Conservation (phyloP, 2,329 filamentous ascomycete genomes). For the Annulohypoxylon truncatum region DNA sequence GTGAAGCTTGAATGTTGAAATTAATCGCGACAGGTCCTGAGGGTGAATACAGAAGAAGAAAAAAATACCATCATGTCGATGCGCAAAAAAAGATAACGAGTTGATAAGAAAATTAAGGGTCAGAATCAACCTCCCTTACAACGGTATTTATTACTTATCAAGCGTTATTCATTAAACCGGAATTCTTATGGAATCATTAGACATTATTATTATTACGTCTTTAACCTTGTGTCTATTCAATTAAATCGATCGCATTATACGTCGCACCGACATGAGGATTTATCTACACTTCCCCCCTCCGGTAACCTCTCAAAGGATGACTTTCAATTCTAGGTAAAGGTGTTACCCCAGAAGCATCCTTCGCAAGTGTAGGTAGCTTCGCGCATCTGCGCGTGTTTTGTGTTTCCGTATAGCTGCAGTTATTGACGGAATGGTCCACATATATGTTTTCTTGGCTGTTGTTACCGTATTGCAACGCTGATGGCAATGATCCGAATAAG, state of each 20-base stretch:
- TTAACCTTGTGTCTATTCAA: background rate
- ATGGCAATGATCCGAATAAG: slow-evolving; percentile 3
- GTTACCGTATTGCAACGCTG: slow-evolving; percentile 1
- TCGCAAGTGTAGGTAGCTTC: background rate
- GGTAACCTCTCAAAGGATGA: slow-evolving; percentile 1
- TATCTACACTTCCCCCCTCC: background rate
- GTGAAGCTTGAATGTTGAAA: too few relatives aligned
- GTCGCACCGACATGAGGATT: background rate
- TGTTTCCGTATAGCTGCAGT: background rate
- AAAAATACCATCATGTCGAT: too few relatives aligned
- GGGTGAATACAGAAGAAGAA: too few relatives aligned
- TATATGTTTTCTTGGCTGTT: slow-evolving; percentile 6
- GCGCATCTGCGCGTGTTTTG: background rate
- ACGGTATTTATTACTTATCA: too few relatives aligned
- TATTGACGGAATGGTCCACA: background rate
- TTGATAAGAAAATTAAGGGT: background rate
- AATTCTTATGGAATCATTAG: too few relatives aligned
- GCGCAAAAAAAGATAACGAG: too few relatives aligned
- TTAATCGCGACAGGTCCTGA: too few relatives aligned
- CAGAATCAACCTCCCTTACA: too few relatives aligned
- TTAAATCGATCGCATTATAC: background rate
- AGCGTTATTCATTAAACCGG: too few relatives aligned
- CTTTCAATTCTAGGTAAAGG: background rate
- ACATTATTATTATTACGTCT: background rate
- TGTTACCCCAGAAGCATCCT: background rate